phyloP scores from a whole-genome alignment of 2,329 filamentous ascomycete species.

The Setomelanomma holmii region DNA sequence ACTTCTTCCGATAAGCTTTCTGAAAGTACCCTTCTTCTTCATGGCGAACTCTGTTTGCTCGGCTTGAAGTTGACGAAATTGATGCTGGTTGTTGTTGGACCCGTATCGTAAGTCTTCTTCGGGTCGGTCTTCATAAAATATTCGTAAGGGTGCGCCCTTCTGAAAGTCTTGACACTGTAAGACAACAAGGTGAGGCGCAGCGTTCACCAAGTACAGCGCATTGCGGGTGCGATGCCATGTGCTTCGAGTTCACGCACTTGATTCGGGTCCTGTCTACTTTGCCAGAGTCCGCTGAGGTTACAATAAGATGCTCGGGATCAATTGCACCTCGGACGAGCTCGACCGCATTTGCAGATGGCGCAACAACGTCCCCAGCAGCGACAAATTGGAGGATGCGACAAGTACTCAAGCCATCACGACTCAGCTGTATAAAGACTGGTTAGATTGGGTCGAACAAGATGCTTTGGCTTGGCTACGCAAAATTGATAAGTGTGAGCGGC shows the following conservation, averaged over 20 bases:
- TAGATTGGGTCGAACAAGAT: slow-evolving; percentile 2
- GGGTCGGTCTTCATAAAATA: no score
- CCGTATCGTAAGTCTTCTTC: no score
- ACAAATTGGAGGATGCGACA: not conserved
- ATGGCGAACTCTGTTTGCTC: not conserved
- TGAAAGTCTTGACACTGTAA: not conserved
- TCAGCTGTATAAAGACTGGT: slow-evolving; percentile 9
- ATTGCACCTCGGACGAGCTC: not conserved
- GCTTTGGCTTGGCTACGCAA: slow-evolving; percentile 6
- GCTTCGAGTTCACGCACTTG: not conserved
- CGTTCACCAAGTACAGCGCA: not conserved
- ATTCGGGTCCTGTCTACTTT: no score
- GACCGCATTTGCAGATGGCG: slow-evolving; percentile 1
- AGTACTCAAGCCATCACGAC: not conserved
- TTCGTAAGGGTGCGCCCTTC: not conserved
- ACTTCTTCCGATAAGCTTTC: not conserved
- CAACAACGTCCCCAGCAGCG: not conserved
- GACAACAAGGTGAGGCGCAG: not conserved
- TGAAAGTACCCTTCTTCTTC: not conserved
- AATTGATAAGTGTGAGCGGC: slow-evolving; percentile 9
- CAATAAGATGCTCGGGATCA: no score
- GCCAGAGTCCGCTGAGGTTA: no score
- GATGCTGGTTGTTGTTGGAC: not conserved
- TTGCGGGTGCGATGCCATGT: not conserved
- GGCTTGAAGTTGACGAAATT: not conserved